Conservation (phyloP, 2,329 filamentous ascomycete genomes). For the Basipetospora sp. region DNA sequence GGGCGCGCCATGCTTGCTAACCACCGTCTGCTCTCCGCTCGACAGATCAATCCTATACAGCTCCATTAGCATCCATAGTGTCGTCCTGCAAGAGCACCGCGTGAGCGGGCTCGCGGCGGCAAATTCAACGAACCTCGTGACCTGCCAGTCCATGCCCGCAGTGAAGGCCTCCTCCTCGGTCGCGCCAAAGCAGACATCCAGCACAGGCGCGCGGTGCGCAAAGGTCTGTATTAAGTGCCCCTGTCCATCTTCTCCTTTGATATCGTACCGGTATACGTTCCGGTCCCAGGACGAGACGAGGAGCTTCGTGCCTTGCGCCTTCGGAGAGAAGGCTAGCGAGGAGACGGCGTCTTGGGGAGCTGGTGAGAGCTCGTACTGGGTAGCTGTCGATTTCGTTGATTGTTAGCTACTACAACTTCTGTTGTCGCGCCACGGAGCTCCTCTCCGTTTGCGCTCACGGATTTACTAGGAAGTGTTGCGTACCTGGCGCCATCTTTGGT, state of each 20-base stretch:
- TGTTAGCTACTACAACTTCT: not conserved
- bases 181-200: slow-evolving; percentile 82
- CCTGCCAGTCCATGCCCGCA: slow-evolving; percentile 74
- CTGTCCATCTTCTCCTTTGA: slow-evolving; percentile 40
- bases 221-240: slow-evolving; percentile 57
- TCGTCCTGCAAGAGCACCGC: no score
- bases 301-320: slow-evolving; percentile 46
- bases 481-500: slow-evolving; percentile 4
- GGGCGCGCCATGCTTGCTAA: slow-evolving; percentile 66
- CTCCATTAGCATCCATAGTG: not conserved
- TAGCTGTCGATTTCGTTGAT: slow-evolving; percentile 32
- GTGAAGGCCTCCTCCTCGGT: slow-evolving; percentile 73
- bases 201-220: slow-evolving; percentile 68
- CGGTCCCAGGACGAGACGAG: slow-evolving; percentile 94
- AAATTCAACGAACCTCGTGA: slow-evolving; percentile 63
- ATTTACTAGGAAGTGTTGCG: no score
- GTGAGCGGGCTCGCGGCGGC: no score
- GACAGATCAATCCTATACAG: slow-evolving; percentile 46
- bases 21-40: slow-evolving; percentile 54
- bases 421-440: no score
- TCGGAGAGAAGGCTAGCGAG: slow-evolving; percentile 68
- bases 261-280: slow-evolving; percentile 79
- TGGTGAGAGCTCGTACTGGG: slow-evolving; percentile 70
- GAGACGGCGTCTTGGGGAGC: slow-evolving; percentile 81
- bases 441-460: no score